Evolutionary conservation across 345 rosid genomes (phyloP), one percentile per base, ranked within the genome.

Genomic region (Leavenworthia alabamica): DNA sequence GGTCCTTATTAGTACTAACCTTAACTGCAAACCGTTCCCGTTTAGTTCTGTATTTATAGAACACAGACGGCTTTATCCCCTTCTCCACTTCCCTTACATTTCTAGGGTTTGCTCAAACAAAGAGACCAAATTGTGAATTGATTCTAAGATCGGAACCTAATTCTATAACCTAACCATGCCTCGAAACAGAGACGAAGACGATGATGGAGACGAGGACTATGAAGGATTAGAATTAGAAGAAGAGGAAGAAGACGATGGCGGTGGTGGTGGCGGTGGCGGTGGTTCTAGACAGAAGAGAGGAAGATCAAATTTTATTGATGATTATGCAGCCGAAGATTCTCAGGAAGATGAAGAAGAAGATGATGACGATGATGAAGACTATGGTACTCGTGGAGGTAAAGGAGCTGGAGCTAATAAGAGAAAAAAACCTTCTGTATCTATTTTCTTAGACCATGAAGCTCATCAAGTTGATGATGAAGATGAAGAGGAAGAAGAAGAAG

Each of bases 401-500:
- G 76, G 68, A 56, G 64, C 60, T 6, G 60, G 24, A 54, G 54
- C 45, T 28, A 78, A 78, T 28, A 79, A 83, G 60, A 77, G 71
- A 60, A 81, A 66, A 66, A 70, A 79, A 67, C 28, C 79, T 13
- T 42, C 68, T 15, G 70, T 55, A 32, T 42, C 20, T 77, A 80
- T 73, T 9, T 92, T 82, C 72, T 68, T 92, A 37, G 96, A 89
- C 56, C 57, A 58, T 6, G 85, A 80, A 48, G 98, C 98, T 0
- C 78, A 73, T 0, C 80, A 72, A 61, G 95, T 89, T 1, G 89
- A 86, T 63, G 85, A 83, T 45, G 98, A 89, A 7, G 98, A 86
- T 0, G 98, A 92, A 0, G 98, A 92, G 60, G 98, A 92, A 3
- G 98, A 89, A 11, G 98, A 80, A 4, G 88, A 84, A 1, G 89